A percentile compares a stretch with the other conserved stretches of the same genome.
Evolutionary conservation across 345 rosid species (phyloP).

Genomic region (Erodium maritimum): DNA sequence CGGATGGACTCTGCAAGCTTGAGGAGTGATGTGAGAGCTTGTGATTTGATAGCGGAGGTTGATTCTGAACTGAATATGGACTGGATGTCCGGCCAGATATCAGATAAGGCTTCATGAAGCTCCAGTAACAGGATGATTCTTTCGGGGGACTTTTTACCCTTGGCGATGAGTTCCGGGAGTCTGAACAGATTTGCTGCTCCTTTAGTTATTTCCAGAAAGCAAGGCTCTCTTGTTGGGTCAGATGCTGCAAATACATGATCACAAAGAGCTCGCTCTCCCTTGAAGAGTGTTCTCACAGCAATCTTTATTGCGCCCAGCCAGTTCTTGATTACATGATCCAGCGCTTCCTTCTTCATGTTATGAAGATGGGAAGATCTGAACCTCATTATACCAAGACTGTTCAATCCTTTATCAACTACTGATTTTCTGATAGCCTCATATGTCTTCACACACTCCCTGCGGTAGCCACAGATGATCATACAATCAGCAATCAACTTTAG

Average conservation of each 20-base stretch:
- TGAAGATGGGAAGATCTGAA: constrained; percentile 35
- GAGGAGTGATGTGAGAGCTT: constrained; percentile 41
- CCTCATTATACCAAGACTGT: constrained; percentile 44
- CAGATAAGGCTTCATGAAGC: constrained; percentile 43
- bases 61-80: constrained; percentile 50
- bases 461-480: constrained; percentile 68
- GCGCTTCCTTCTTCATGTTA: constrained; percentile 39
- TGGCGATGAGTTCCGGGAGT: constrained; percentile 57
- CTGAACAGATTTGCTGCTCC: constrained; percentile 53
- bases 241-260: constrained; percentile 60
- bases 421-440: constrained; percentile 53
- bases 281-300: constrained; percentile 46
- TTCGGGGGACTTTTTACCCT: constrained; percentile 41
- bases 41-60: constrained; percentile 33
- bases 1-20: constrained; percentile 41
- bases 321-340: constrained; percentile 45
- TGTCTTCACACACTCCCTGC: constrained; percentile 51
- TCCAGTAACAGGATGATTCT: constrained; percentile 50
- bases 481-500: constrained; percentile 59
- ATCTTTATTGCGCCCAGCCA: constrained; percentile 55
- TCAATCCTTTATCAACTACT: constrained; percentile 49
- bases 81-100: constrained; percentile 62
- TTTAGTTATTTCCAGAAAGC: constrained; percentile 48
- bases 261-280: constrained; percentile 52
- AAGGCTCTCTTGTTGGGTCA: constrained; percentile 39